These are phyloP conservation scores for Fusarium equiseti DNA, from an alignment of 2,329 filamentous ascomycete genomes.

Conservation along the genomic window DNA sequence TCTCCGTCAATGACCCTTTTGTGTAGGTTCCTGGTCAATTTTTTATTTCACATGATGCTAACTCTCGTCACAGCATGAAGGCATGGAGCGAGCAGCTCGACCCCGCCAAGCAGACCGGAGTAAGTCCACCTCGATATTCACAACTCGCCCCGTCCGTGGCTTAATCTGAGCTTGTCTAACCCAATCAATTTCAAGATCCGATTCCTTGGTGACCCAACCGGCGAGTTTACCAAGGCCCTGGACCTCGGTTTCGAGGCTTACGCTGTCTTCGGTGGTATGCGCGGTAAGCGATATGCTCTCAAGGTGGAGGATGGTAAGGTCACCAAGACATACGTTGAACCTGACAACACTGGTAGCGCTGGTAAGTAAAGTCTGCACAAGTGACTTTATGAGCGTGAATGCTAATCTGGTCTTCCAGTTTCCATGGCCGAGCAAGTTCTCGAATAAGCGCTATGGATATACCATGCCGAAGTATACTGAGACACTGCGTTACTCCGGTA, in stretches of 20 bases:
- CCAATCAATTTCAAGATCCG: conserved; percentile 71
- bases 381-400: not conserved
- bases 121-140: conserved; percentile 61
- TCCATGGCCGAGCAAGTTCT: conserved; percentile 45
- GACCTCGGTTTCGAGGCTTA: conserved; percentile 82
- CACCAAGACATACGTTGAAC: conserved; percentile 83
- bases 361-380: conserved; percentile 66
- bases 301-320: conserved; percentile 88
- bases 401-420: conserved; percentile 26
- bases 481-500: not conserved
- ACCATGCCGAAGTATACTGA: not conserved
- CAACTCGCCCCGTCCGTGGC: not conserved
- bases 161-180: not conserved
- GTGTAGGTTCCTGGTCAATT: conserved; percentile 74
- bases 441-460: conserved; percentile 7
- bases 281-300: conserved; percentile 90
- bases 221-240: conserved; percentile 83
- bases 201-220: conserved; percentile 86
- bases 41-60: conserved; percentile 1
- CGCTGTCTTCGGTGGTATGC: conserved; percentile 82
- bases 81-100: conserved; percentile 87
- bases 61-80: conserved; percentile 75
- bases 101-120: conserved; percentile 78
- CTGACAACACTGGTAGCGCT: conserved; percentile 85
- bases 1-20: conserved; percentile 94